Evolutionary conservation across 2,329 filamentous ascomycete species (phyloP).

Genomic region (Myotisia sp.): DNA sequence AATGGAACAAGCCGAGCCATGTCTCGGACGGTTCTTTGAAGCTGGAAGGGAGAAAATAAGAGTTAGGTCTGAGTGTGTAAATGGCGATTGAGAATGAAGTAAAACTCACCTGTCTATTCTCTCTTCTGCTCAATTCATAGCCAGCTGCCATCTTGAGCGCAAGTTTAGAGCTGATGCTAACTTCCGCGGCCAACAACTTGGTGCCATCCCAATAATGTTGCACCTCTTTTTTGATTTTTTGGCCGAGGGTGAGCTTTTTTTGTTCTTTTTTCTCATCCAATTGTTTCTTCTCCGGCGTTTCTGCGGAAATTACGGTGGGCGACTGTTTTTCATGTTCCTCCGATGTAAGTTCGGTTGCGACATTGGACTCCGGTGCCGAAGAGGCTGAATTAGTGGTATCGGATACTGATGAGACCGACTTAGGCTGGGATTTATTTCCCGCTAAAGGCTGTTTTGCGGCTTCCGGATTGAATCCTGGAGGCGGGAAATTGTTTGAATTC

Average conservation of each 20-base stretch:
- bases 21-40: conserved; percentile 87
- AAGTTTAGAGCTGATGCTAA: conserved; percentile 79
- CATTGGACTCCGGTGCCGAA: conserved; percentile 23
- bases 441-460: conserved; percentile 72
- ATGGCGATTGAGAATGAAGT: too few species aligned
- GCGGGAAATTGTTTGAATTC: conserved; percentile 45
- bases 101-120: conserved; percentile 59
- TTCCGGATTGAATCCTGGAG: conserved; percentile 82
- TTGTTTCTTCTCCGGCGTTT: conserved; percentile 37
- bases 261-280: conserved; percentile 55
- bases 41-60: conserved; percentile 24
- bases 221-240: conserved; percentile 88
- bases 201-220: conserved; percentile 98
- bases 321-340: conserved; percentile 31
- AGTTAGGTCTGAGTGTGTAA: too few species aligned
- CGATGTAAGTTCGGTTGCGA: conserved; percentile 25
- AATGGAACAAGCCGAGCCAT: conserved; percentile 86
- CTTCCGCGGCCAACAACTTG: conserved; percentile 81
- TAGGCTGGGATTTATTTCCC: conserved; percentile 13
- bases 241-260: conserved; percentile 75
- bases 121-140: conserved; percentile 87
- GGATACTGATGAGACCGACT: conserved; percentile 1
- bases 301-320: conserved; percentile 1
- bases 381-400: conserved; percentile 6
- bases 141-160: conserved; percentile 96